A percentile compares a stretch with the other conserved stretches of the same genome.
phyloP scores from a whole-genome alignment of 495 filamentous ascomycete genomes.

The Tuber melanosporum region DNA sequence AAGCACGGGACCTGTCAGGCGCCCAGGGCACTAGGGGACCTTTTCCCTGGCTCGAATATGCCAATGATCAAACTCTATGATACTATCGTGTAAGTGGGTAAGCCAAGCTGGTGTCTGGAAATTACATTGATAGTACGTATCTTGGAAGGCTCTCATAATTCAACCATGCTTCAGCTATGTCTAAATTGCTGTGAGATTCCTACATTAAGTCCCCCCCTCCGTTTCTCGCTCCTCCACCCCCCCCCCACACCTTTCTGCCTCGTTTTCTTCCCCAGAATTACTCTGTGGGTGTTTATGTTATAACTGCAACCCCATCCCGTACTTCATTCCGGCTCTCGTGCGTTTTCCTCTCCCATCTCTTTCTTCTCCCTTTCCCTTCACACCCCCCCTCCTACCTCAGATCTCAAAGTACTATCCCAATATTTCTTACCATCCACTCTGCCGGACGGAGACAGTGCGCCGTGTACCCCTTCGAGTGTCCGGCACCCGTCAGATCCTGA shows the following conservation, averaged over 20 bases:
- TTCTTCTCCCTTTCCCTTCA: neutral
- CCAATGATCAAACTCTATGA: neutral
- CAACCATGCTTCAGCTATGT: neutral
- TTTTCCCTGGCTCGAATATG: conserved; percentile 5
- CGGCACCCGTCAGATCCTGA: neutral
- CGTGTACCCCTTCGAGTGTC: conserved; percentile 1
- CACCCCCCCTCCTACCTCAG: neutral
- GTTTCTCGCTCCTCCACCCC: neutral
- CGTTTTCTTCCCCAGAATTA: neutral
- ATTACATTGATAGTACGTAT: neutral
- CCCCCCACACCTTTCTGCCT: neutral
- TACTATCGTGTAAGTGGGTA: neutral
- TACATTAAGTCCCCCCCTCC: neutral
- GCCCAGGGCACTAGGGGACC: conserved; percentile 7
- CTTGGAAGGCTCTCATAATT: neutral
- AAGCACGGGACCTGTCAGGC: conserved; percentile 25
- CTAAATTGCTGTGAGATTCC: neutral
- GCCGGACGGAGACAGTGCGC: conserved; percentile 28
- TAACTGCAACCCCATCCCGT: conserved; percentile 26
- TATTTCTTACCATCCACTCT: conserved; percentile 14
- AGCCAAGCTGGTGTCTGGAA: neutral
- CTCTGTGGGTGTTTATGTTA: conserved; percentile 18
- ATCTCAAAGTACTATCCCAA: neutral
- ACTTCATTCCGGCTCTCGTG: conserved; percentile 19
- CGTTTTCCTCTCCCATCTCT: conserved; percentile 15